Evolutionary conservation across 73 alveolate genomes (phyloP).

Genomic region (Breviolum minutum): DNA sequence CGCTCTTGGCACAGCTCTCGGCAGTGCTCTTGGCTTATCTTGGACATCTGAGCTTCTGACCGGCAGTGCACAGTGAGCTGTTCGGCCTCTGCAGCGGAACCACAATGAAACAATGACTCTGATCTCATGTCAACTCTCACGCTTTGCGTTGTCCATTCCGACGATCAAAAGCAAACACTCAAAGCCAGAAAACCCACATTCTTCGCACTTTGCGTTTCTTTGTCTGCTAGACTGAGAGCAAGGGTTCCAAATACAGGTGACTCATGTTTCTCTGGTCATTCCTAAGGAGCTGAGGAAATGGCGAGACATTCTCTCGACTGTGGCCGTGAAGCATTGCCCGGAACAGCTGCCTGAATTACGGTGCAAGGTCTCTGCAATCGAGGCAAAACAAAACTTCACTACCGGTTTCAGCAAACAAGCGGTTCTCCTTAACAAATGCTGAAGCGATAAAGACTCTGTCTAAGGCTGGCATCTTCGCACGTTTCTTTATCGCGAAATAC

Average conservation of each 20-base stretch:
- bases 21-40: no score
- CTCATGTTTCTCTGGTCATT: background rate
- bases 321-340: conserved; percentile 27
- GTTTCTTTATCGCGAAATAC: no score
- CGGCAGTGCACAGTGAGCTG: conserved; percentile 17
- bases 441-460: no score
- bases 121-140: no score
- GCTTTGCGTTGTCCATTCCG: no score
- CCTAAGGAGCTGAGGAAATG: background rate
- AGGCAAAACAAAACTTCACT: background rate
- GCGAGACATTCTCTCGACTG: background rate
- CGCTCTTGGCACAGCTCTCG: no score
- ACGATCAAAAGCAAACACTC: no score
- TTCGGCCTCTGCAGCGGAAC: background rate
- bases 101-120: no score
- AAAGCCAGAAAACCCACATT: no score
- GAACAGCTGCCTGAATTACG: conserved; percentile 1
- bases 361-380: background rate
- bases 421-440: no score
- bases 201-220: no score
- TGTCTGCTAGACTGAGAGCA: background rate
- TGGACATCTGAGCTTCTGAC: background rate
- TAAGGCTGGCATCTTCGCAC: no score
- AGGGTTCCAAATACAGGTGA: background rate
- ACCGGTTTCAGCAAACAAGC: background rate